Conservation (phyloP, 208 protist genomes). For the Acanthamoeba triangularis region DNA sequence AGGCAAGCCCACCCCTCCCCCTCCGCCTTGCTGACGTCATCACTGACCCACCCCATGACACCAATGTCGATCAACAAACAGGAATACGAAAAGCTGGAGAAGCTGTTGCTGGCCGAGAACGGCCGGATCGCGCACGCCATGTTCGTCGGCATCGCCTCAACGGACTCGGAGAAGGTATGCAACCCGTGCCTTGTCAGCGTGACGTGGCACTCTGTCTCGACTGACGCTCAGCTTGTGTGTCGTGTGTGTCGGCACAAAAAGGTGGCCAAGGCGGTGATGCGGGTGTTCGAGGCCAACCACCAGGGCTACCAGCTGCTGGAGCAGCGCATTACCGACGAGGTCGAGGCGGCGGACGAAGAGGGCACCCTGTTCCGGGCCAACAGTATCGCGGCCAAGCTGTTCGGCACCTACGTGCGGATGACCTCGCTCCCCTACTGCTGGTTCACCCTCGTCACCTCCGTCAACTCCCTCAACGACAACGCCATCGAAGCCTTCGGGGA, state of each 20-base stretch:
- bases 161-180: neutral
- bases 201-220: too few species aligned
- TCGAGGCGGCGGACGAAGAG: neutral
- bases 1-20: neutral
- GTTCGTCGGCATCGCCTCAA: neutral
- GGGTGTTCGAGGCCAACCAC: neutral
- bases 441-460: neutral
- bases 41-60: too few species aligned
- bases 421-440: neutral
- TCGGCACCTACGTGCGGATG: conserved; percentile 9
- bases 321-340: neutral
- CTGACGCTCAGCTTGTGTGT: neutral
- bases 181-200: too few species aligned
- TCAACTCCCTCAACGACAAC: conserved; percentile 68
- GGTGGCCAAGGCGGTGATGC: neutral
- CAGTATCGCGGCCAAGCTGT: conserved; percentile 58
- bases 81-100: neutral
- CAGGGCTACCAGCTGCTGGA: neutral
- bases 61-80: neutral
- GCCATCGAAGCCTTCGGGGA: neutral
- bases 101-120: conserved; percentile 7
- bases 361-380: conserved; percentile 58
- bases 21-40: neutral
- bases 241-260: neutral
- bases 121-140: conserved; percentile 2